Evolutionary conservation across 331 rosid genomes (phyloP), one percentile per base, ranked within the genome.

Genomic region (Malus hybrid): DNA sequence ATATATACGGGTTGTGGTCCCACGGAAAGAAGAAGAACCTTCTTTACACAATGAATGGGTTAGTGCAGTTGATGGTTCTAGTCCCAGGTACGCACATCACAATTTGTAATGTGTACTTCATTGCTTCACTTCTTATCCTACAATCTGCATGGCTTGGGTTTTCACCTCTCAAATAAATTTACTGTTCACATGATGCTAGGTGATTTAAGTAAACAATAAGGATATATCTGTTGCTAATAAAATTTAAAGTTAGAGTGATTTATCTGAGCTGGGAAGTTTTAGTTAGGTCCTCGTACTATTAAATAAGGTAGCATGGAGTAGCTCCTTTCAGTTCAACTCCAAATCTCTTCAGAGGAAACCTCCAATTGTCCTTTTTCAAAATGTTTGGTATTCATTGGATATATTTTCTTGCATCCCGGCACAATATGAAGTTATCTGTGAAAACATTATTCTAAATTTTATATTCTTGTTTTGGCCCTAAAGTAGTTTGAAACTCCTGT

Each of bases 1-100:
- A 24, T 24, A 80, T 94, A 90, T 77, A 76, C 82, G 86, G 84
- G 92, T 84, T 19, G 91, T 92, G 31, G 93, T 86, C 54, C 99
- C 97, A 6, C 86, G 97, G 22, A 90, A 81, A 81, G 93, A 92
- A 80, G 97, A 90, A 80, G 91, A 86, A 68, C 97, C 97, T 75
- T 87, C 89, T 71, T 75, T 87, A 28, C 99, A 92, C 28, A 90
- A 92, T 85, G 97, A 94, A 54, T 94, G 99, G 97, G 99, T 94
- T 81, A 87, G 96, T 83, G 93, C 97, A 59, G 87, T 92, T 80
- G 97, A 92, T 80, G 99, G 96, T 79, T 90, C 97, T 79, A 77
- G 80, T 87, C 78, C 99, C 44, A 60, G 95, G 99, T 94, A 85
- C 80, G 62, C 61, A 55, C 78, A 56, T 83, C 10, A 60, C 27